Evolutionary conservation across 148 eudicot genomes (phyloP).

Genomic region (Fallopia convolvulus): DNA sequence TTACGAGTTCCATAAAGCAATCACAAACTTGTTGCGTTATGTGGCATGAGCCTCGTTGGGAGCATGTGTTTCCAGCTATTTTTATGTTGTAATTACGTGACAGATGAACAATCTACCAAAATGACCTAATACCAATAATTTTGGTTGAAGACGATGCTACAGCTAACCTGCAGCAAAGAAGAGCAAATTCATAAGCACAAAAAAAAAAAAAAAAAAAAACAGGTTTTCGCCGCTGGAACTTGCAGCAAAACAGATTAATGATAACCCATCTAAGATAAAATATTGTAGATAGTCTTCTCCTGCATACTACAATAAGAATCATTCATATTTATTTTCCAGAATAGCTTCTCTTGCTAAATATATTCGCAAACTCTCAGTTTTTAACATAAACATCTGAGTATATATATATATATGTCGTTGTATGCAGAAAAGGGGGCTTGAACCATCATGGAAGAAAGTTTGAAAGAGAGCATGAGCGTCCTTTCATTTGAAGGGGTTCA

Average conservation of each 20-base stretch:
- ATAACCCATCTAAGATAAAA: too few relatives aligned
- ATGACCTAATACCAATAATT: too few relatives aligned
- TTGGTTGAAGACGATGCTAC: too few relatives aligned
- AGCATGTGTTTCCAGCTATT: background rate
- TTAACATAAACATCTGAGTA: background rate
- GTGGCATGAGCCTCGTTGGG: background rate
- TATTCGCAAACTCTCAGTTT: background rate
- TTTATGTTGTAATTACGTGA: background rate
- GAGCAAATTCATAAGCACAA: too few relatives aligned
- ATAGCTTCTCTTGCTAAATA: background rate
- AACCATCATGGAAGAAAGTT: background rate
- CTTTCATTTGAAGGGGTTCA: constrained; percentile 13
- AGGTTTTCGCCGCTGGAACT: too few relatives aligned
- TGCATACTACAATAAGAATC: background rate
- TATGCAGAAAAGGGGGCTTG: background rate
- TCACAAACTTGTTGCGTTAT: too few relatives aligned
- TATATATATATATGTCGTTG: background rate
- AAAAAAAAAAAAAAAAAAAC: too few relatives aligned
- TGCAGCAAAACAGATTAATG: too few relatives aligned
- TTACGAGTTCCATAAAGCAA: too few relatives aligned
- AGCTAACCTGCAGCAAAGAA: too few relatives aligned
- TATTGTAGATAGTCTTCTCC: background rate
- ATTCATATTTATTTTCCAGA: background rate
- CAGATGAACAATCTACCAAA: background rate
- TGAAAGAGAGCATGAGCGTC: background rate